Conservation (phyloP, 768 basidiomycete genomes). For the Chalciporus pseudorubinellus region DNA sequence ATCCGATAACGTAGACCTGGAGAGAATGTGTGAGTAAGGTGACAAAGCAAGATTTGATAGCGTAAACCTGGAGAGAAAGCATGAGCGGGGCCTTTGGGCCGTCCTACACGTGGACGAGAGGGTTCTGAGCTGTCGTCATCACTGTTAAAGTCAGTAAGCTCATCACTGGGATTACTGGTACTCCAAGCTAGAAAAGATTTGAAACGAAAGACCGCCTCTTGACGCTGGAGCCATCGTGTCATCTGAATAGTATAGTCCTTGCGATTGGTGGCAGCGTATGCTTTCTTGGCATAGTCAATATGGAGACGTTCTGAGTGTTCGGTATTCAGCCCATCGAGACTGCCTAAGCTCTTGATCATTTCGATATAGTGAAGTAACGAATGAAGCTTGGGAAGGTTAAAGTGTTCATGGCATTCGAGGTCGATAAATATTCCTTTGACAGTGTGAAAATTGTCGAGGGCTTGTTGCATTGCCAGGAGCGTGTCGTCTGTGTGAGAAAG, state of each 20-base stretch:
- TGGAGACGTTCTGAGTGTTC: constrained; percentile 40
- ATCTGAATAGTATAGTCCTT: constrained; percentile 12
- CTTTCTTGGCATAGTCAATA: constrained; percentile 36
- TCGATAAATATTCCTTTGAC: constrained; percentile 30
- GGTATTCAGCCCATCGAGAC: constrained; percentile 34
- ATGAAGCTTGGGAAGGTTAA: constrained; percentile 40
- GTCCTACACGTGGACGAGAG: too few species aligned
- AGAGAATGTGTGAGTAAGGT: too few species aligned
- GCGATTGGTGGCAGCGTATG: constrained; percentile 25
- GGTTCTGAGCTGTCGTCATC: too few species aligned
- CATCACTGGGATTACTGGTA: background rate
- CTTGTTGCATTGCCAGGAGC: constrained; percentile 23
- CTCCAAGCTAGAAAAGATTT: constrained; percentile 28
- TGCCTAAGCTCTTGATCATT: constrained; percentile 27
- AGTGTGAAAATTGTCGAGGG: constrained; percentile 27
- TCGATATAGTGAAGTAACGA: constrained; percentile 27
- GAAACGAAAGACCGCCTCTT: constrained; percentile 23
- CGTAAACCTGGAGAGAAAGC: too few species aligned
- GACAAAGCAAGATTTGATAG: too few species aligned
- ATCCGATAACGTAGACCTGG: background rate
- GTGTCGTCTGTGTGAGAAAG: constrained; percentile 29
- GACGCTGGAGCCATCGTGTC: constrained; percentile 3
- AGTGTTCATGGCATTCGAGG: constrained; percentile 26
- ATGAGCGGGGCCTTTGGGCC: too few species aligned
- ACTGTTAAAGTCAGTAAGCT: too few species aligned